A percentile compares a stretch with the other conserved stretches of the same genome.
Conservation (phyloP, 164 flowering plant genomes). For the Protea cynaroides region DNA sequence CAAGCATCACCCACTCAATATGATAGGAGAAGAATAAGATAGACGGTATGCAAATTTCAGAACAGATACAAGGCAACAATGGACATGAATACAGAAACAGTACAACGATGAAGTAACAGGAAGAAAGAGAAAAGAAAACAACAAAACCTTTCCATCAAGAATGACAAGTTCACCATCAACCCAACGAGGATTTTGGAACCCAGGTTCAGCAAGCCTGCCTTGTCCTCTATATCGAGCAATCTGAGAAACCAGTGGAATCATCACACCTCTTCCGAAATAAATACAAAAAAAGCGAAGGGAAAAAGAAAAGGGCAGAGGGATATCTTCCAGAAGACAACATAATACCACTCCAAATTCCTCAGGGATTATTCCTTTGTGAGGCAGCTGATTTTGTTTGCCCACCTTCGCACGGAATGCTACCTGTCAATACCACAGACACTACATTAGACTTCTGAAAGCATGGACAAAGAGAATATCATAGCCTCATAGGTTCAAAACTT, state of each 20-base stretch:
- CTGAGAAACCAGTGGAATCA: slow-evolving; percentile 31
- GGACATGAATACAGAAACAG: not conserved
- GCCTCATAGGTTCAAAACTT: no score
- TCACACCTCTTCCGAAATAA: slow-evolving; percentile 5
- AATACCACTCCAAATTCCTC: slow-evolving; percentile 98
- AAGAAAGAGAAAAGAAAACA: no score
- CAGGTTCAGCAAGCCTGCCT: slow-evolving; percentile 92
- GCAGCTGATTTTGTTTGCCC: slow-evolving; percentile 84
- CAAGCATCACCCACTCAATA: not conserved
- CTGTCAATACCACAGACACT: slow-evolving; percentile 33
- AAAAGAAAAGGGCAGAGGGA: not conserved
- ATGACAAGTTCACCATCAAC: slow-evolving; percentile 98
- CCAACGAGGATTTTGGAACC: slow-evolving; percentile 89
- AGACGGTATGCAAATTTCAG: not conserved
- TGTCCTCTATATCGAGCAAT: slow-evolving; percentile 96
- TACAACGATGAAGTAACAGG: no score
- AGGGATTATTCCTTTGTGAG: slow-evolving; percentile 90
- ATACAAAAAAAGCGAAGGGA: not conserved
- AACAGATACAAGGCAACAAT: not conserved
- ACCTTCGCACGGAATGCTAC: slow-evolving; percentile 96
- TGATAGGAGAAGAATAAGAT: not conserved
- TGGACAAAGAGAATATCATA: no score
- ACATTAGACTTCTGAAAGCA: no score
- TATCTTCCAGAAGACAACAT: not conserved
- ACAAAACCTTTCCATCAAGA: slow-evolving; percentile 84